Base-by-base conservation (phyloP, 2,329 filamentous ascomycete genomes). In the Knoxdaviesia capensis region DNA sequence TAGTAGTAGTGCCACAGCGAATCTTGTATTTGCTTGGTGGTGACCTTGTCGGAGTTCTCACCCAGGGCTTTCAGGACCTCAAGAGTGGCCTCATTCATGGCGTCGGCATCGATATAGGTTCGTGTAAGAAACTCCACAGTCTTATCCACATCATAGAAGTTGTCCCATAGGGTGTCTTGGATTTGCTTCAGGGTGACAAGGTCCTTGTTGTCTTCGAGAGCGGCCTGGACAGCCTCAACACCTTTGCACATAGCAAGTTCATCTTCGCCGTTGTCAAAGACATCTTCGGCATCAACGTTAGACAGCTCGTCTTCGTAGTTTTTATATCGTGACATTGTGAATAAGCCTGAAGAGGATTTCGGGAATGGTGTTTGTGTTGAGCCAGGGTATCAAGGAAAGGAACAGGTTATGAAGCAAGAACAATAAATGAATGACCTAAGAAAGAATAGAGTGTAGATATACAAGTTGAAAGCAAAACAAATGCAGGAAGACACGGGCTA, bases 1-100 rank as follows among this genome's bases (percentile, higher is more conserved):
- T 87, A 96, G 57, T 88, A 96, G 59, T 94, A 94, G 59, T 98
- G 76, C 85, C 86, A 96, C 10, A 98, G 60, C 0, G 87, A 73
- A 46, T 96, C 88, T 56, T 93, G 76, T 47, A 94, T 88, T 54
- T 94, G 80, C 34, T 53, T 57, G 38, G 57, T 61, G 34, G 66
- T 70, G 50, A 78, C 66, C 46, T 71, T 74, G 48, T 61, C 61
- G 32, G 68, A 64, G 46, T 72, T 65, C 7, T 62, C 57, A 6
- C 75, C 79, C n/a, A 94, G 64, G 6, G 69, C 68, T 46, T 66
- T 65, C 45, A 73, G 69, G 34, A 92, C 80, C 48, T 77, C 67
- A 35, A 68, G 63, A 1, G 78, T 84, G 41, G 77, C 79, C 35
- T 71, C 58, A 35, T 69, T 67, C 69, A 92, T 71, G 8, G 59